Evolutionary conservation across 805 yeast species (phyloP), one percentile per base, ranked within the genome.

Genomic region (Kluyveromyces aestuarii): DNA sequence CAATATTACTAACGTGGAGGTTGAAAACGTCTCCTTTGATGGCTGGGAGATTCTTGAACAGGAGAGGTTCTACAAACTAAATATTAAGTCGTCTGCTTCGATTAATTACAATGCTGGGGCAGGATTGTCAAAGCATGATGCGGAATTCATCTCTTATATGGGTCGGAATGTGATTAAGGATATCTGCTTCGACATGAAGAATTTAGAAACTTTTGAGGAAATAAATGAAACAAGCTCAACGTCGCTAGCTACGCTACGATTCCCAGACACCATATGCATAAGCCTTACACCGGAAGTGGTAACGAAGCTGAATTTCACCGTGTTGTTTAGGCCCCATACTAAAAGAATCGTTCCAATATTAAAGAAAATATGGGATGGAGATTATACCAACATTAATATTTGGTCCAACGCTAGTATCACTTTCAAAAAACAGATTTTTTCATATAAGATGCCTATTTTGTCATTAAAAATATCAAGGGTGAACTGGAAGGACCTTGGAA

Each of bases 11-110:
- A 48, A 58, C 19, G 49, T 59, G 19, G 38, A 60, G 27, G 37
- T 64, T 3, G 40, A 47, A 1, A 54, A 53, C 13, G 45, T 63
- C 8, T 54, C 53, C 27, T 39, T 63, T 9, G 64, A 62, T 38
- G 68, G 67, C 1, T 64, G 68, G 68, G 50, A 49, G 8, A 41
- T 54, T 41, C 51, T 55, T 35, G 60, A 59, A 27, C 47, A 46
- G 2, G 62, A 64, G 4, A 55, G 56, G 39, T 41, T 56, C 21
- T 37, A 44, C 25, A 50, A 48, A 43, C 16, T 50, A 16, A 25
- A 45, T 17, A 47, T 48, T 2, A 41, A 45, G 43, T 25, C 47
- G 2, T 35, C 42, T 10, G 49, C 48, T 9, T 37, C 27, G 18
- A 27, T 50, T 17, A 50, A 50, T 37, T 47, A 50, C 40, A 49